Evolutionary conservation across 192 early-diverging fungal species (phyloP), one percentile per base, ranked within the genome.

Genomic region (Geranomyces variabilis): DNA sequence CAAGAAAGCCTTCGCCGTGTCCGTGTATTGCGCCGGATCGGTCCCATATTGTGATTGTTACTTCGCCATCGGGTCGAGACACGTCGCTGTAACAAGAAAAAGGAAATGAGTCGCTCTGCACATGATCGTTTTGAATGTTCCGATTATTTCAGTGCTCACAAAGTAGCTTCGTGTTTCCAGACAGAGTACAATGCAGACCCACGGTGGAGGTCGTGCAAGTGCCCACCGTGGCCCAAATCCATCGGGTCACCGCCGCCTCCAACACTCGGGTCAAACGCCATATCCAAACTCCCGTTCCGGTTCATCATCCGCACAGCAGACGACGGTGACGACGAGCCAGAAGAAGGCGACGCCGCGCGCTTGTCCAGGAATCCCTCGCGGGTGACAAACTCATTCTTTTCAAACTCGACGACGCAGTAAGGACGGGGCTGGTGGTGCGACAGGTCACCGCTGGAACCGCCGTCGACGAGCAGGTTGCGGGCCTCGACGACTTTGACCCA

Each of bases 381-480:
- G 1, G 84, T 85, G 17, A 85, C 83, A 28, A 85, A 80, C 72
- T 85, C 81, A 63, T 80, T 85, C 74, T 83, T 84, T 34, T 85
- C 84, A 62, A 85, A 85, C 55, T 85, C 84, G 34, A 85, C 84
- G 31, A 85, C 84, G 65, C 83, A 84, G 61, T 85, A 85, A 13
- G 83, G 84, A 36, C 74, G 69, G 17, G 70, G 29, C 17, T n/a
- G 24, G 66, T 12, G 28, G 59, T 61, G n/a, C 15, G 58, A 2
- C 15, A 29, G 58, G 58, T 60, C 58, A 15, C 51, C 51, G 51
- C n/a, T 17, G 51, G 19, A 19, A 22, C 24, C 26, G 59, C 29
- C 6, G 57, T n/a, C 22, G 49, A 77, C 58, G 26, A 75, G 68
- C n/a, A 84, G 69, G 67, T 84, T 81, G 26, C 80, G 59, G 12